phyloP scores from a whole-genome alignment of 192 early-diverging fungal genomes.

The Backusella tarrabulga region DNA sequence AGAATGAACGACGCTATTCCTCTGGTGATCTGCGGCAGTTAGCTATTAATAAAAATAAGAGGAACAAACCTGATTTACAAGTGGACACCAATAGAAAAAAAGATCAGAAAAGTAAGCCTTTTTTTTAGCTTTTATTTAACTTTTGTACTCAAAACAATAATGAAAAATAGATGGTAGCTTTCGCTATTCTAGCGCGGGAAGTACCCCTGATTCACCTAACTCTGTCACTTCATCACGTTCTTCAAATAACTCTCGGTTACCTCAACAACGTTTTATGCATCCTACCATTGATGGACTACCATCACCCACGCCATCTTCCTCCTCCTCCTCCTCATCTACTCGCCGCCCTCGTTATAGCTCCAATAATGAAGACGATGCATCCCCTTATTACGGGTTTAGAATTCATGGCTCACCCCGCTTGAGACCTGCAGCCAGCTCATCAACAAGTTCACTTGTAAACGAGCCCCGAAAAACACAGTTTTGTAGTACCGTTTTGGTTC shows the following conservation, averaged over 20 bases:
- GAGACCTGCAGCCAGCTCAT: constrained; percentile 19
- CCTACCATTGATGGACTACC: neutral
- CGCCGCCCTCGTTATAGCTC: neutral
- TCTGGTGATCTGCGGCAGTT: constrained; percentile 28
- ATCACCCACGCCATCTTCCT: constrained; percentile 17
- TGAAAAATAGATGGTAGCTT: neutral
- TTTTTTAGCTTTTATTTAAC: neutral
- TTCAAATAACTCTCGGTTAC: constrained; percentile 16
- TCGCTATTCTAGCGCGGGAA: neutral
- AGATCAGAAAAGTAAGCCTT: neutral
- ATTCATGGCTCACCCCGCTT: constrained; percentile 24
- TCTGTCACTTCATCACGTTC: constrained; percentile 27
- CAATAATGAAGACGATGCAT: neutral
- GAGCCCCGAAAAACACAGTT: constrained; percentile 43
- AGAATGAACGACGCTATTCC: constrained; percentile 23
- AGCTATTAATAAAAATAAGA: constrained; percentile 7
- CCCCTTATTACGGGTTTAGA: neutral
- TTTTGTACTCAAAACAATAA: neutral
- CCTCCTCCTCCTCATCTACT: constrained; percentile 15
- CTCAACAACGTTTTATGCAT: constrained; percentile 13
- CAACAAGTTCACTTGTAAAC: constrained; percentile 18
- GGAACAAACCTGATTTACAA: neutral
- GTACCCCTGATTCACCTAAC: constrained; percentile 25
- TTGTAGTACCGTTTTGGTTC: constrained; percentile 52
- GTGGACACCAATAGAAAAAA: constrained; percentile 10